Evolutionary conservation across 192 early-diverging fungal species (phyloP), one percentile per base, ranked within the genome.

Genomic region (Rhizoclosmatium sp.): DNA sequence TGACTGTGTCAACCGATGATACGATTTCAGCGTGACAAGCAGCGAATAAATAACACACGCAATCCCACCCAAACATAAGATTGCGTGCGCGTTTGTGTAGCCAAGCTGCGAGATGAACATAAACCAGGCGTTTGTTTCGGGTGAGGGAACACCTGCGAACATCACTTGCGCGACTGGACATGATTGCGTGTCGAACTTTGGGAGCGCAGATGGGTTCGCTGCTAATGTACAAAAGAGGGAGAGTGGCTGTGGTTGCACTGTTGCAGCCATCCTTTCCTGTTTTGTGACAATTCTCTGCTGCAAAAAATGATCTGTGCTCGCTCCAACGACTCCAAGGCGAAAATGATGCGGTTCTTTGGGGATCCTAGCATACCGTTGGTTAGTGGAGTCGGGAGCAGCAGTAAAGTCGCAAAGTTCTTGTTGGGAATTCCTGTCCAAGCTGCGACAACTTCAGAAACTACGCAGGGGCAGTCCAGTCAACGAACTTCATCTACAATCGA

Each of bases 321-420:
- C 46, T 47, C 58, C 3, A 44, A 39, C 42, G 21, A 69, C 2
- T 68, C 64, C 47, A 80, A 80, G 54, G 64, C 71, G 21, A 80
- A 80, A 45, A 61, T 80, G 51, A 7, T 59, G 14, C 62, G 79
- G 10, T 80, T 80, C 64, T 80, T 80, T 68, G 79, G 79, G 1
- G 79, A 80, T 40, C 44, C 19, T 1, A 56, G 61, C 2, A 75
- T 80, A 2, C 70, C 72, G 2, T 48, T 80, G 42, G 41, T 56
- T 31, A 47, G 39, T 59, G 79, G 70, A n/a, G 14, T 4, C 16
- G 79, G 79, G 4, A 69, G 54, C 65, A 48, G 16, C 42, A 31
- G 47, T 4, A 80, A 80, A 47, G 61, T 47, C 21, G 21, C 75
- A 4, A 5, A 7, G 1, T 71, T 71, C 21, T 47, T 71, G 16